phyloP scores from a whole-genome alignment of 106 monocot species.

The Acorus calamus region DNA sequence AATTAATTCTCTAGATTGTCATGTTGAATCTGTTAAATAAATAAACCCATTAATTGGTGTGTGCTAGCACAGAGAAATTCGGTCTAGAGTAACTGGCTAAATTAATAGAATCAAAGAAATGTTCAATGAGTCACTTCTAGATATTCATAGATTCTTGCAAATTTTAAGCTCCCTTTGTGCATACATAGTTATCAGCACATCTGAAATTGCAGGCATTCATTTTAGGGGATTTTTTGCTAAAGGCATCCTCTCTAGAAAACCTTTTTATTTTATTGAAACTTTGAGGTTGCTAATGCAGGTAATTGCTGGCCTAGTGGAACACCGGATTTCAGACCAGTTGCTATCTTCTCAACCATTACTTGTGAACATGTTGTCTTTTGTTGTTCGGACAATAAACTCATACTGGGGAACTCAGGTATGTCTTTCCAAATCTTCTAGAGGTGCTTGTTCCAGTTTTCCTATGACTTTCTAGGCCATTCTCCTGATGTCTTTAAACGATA shows the following conservation, averaged over 20 bases:
- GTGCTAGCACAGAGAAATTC: too few species aligned
- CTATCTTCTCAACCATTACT: slow-evolving; percentile 46
- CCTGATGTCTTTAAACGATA: not conserved
- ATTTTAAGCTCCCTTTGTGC: not conserved
- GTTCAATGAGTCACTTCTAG: too few species aligned
- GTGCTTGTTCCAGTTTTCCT: not conserved
- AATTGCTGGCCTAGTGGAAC: slow-evolving; percentile 88
- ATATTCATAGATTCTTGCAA: not conserved
- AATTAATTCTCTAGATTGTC: too few species aligned
- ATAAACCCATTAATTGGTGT: too few species aligned
- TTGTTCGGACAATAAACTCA: slow-evolving; percentile 87
- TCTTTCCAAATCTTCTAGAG: not conserved
- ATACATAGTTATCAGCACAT: slow-evolving; percentile 1
- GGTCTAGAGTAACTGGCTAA: too few species aligned
- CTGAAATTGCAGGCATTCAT: too few species aligned
- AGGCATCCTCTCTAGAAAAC: too few species aligned
- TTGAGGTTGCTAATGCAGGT: slow-evolving; percentile 29
- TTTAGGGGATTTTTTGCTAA: too few species aligned
- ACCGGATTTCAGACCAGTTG: slow-evolving; percentile 63
- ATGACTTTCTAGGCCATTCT: not conserved
- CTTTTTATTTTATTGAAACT: too few species aligned
- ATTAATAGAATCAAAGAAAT: too few species aligned
- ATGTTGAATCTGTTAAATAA: too few species aligned
- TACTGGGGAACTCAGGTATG: slow-evolving; percentile 97
- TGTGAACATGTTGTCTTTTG: slow-evolving; percentile 67